Percentiles rank a stretch among this genome's conserved stretches.
Evolutionary conservation across 345 rosid species (phyloP).

Genomic region (Garcia nutans): DNA sequence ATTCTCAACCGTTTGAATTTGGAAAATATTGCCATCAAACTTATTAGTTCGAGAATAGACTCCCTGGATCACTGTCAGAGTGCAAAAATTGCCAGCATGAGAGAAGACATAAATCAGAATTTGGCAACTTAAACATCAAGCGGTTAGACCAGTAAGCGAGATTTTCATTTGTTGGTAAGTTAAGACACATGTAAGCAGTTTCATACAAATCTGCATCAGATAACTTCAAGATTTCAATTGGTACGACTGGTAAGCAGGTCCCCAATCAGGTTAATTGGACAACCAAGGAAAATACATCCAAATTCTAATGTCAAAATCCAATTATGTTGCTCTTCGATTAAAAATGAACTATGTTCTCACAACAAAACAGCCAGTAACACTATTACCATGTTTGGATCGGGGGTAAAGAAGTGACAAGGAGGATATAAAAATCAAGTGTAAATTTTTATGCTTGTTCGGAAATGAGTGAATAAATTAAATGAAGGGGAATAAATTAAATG

Average conservation of each 20-base stretch:
- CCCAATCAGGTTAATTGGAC: not conserved
- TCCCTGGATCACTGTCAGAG: conserved; percentile 59
- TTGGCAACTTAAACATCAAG: not conserved
- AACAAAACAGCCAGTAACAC: not conserved
- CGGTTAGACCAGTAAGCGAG: not conserved
- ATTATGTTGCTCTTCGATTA: no score
- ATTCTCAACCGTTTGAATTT: conserved; percentile 47
- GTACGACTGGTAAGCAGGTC: not conserved
- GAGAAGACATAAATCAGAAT: not conserved
- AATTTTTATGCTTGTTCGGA: no score
- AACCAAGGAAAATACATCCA: not conserved
- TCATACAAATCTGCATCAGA: not conserved
- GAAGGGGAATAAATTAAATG: no score
- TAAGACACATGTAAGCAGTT: not conserved
- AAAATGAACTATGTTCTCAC: not conserved
- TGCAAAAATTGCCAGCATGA: conserved; percentile 13
- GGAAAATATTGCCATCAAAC: conserved; percentile 36
- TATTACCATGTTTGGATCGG: no score
- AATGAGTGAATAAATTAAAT: no score
- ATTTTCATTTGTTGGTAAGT: not conserved
- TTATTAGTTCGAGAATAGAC: conserved; percentile 47
- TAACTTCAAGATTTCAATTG: not conserved
- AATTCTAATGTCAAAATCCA: not conserved
- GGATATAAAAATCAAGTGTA: no score
- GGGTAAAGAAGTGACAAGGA: no score